Evolutionary conservation across 2,329 filamentous ascomycete genomes (phyloP).

Genomic region (Alternaria atra): DNA sequence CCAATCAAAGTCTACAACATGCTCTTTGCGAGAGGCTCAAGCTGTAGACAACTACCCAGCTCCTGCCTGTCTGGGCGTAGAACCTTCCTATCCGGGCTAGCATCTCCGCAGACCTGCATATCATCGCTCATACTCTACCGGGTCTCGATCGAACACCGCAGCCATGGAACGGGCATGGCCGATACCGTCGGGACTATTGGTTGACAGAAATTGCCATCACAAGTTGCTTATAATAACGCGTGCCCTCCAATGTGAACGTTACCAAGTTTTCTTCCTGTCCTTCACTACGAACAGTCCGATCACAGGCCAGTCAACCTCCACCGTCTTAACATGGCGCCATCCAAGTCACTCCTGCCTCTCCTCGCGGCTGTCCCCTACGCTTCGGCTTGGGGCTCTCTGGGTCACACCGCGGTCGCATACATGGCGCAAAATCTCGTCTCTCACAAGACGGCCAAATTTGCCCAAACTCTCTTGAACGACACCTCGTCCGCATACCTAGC

Average conservation of each 20-base stretch:
- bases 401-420: constrained; percentile 64
- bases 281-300: neutral
- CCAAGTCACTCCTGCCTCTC: constrained; percentile 35
- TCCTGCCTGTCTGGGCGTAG: constrained; percentile 9
- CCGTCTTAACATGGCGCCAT: constrained; percentile 28
- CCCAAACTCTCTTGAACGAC: constrained; percentile 55
- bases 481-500: constrained; percentile 59
- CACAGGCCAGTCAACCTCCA: neutral
- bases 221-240: constrained; percentile 6
- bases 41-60: neutral
- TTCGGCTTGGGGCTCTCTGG: constrained; percentile 62
- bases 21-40: constrained; percentile 4
- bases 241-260: neutral
- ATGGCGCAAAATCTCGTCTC: constrained; percentile 62
- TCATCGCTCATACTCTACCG: constrained; percentile 12
- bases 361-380: constrained; percentile 36
- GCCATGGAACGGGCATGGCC: constrained; percentile 42
- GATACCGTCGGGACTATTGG: constrained; percentile 27
- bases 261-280: neutral
- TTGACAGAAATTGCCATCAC: constrained; percentile 4
- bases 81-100: constrained; percentile 42
- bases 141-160: constrained; percentile 23
- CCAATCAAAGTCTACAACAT: constrained; percentile 13
- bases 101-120: constrained; percentile 30
- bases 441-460: constrained; percentile 55